Base-by-base conservation (phyloP, 768 basidiomycete species). In the Boletales sp. region DNA sequence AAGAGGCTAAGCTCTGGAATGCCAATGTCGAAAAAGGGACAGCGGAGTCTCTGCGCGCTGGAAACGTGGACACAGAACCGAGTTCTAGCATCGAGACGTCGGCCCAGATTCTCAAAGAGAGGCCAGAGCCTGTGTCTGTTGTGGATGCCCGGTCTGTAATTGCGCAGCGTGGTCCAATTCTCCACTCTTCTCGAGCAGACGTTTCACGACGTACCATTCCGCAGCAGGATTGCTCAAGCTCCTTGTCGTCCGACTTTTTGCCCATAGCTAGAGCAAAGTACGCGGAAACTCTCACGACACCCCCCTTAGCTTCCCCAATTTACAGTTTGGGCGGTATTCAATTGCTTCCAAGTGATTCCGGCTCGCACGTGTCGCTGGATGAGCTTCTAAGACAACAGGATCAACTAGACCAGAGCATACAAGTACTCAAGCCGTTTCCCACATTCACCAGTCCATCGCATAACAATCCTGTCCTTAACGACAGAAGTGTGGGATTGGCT, bases 321-420 rank as follows among this genome's bases (percentile, higher is more conserved):
- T 77, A 78, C 50, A 75, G 75, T 29, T 61, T 80, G 32, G 58
- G 74, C 38, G 72, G 74, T 12, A 71, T 72, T 40, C 52, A 50
- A 38, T 30, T 45, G 21, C 18, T 14, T 29, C 31, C 51, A 29
- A 45, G 47, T 30, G 35, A 39, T 40, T 48, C 57, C 21, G 60
- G 51, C 9, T 62, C 64, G 40, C 51, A 61, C 34, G 66, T 63
- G 15, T 78, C 81, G 1, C 66, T 82, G 19, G 74, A 79, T 34
- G 73, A 77, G 45, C 70, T 87, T 31, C 57, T 82, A 38, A 79
- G 79, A 19, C 78, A 84, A 58, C 83, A 85, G 61, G 74, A 64
- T 2, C 82, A 86, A 52, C 71, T 88, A 44, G 86, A 86, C 57
- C 71, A 71, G 60, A 84, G 75, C 50, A 86, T 88, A 45, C 79